Percentiles rank a stretch among this genome's conserved stretches.
phyloP scores from a whole-genome alignment of 352 stramenopile species.

The Globisporangium paddicum region DNA sequence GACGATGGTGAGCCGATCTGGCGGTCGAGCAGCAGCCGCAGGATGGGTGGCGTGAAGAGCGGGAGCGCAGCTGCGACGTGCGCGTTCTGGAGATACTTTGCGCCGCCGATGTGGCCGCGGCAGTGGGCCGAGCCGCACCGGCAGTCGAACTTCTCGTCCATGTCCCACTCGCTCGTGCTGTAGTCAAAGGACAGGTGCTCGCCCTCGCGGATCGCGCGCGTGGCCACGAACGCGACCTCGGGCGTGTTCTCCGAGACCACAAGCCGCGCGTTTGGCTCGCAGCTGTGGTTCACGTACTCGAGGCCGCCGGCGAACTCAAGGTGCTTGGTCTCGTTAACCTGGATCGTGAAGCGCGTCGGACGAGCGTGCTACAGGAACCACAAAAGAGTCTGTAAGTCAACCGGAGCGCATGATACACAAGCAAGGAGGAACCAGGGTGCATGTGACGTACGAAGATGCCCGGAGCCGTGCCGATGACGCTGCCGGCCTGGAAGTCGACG shows the following conservation, averaged over 20 bases:
- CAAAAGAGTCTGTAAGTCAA: not conserved
- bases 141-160: conserved; percentile 89
- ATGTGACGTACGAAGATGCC: conserved; percentile 78
- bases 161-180: conserved; percentile 89
- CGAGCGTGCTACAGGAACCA: conserved; percentile 26
- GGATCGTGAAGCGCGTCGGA: conserved; percentile 82
- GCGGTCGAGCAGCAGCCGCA: conserved; percentile 55
- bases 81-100: conserved; percentile 71
- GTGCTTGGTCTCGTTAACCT: conserved; percentile 74
- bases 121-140: conserved; percentile 61
- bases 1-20: conserved; percentile 25
- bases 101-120: conserved; percentile 65
- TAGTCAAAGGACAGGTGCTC: conserved; percentile 87
- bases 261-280: conserved; percentile 78
- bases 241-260: conserved; percentile 70
- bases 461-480: conserved; percentile 65
- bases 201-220: conserved; percentile 62
- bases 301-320: conserved; percentile 77
- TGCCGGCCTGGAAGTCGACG: conserved; percentile 49
- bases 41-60: conserved; percentile 69
- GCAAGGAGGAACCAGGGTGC: too few species aligned
- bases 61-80: conserved; percentile 46
- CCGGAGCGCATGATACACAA: not conserved
- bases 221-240: conserved; percentile 73
- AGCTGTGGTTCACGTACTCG: conserved; percentile 89